phyloP scores from a whole-genome alignment of 768 basidiomycete species.

The Suillus plorans region DNA sequence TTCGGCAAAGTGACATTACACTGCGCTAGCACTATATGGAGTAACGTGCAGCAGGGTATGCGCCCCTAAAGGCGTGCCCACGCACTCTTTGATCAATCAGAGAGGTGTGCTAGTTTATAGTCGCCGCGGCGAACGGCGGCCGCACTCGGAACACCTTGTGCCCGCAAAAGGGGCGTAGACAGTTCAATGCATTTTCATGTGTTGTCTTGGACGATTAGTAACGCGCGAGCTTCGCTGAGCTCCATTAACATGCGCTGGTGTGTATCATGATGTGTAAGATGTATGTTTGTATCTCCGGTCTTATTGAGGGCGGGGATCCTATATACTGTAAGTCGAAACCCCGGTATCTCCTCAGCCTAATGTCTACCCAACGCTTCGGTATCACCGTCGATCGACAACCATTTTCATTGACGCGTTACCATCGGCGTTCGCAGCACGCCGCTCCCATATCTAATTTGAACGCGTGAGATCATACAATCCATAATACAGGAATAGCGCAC shows the following conservation, averaged over 20 bases:
- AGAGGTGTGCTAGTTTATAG: background rate
- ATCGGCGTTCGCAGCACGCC: slow-evolving; percentile 33
- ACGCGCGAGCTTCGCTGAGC: slow-evolving; percentile 6
- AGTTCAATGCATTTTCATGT: background rate
- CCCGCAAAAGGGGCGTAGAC: background rate
- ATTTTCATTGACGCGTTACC: slow-evolving; percentile 23
- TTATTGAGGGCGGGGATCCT: background rate
- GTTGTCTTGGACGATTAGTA: background rate
- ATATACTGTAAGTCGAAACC: slow-evolving; percentile 12
- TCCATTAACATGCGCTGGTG: slow-evolving; percentile 4
- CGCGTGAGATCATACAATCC: slow-evolving; percentile 14
- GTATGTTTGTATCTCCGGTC: slow-evolving; percentile 6
- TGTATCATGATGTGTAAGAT: slow-evolving; percentile 4
- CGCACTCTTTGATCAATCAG: background rate
- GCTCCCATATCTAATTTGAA: slow-evolving; percentile 59
- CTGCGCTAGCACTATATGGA: background rate
- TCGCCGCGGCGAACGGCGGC: slow-evolving; percentile 1
- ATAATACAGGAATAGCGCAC: slow-evolving; percentile 38
- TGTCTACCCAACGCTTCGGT: background rate
- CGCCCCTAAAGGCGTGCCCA: slow-evolving; percentile 1
- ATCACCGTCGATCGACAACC: slow-evolving; percentile 32
- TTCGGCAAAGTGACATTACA: slow-evolving; percentile 6
- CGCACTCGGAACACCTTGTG: background rate
- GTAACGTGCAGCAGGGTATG: slow-evolving; percentile 4
- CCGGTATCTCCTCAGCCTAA: slow-evolving; percentile 29